Evolutionary conservation across 2,329 filamentous ascomycete genomes (phyloP), one percentile per base, ranked within the genome.

Genomic region (Ascocoryne sarcoides): DNA sequence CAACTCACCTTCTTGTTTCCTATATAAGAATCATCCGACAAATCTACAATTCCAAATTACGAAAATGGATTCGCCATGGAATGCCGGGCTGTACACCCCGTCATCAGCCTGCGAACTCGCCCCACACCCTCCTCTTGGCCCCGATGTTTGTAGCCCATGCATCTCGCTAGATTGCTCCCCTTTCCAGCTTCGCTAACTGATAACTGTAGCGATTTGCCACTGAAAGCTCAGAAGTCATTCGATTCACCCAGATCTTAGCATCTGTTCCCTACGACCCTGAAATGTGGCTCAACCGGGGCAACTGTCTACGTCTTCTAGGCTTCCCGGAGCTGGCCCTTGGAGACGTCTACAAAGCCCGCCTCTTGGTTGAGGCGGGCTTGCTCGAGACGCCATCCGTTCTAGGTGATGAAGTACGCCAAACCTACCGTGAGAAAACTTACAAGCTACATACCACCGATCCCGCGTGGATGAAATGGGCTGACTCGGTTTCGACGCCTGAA

Each of bases 271-370:
- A 56, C 30, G 55, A 58, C 16, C 52, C 55, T 10, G 51, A 51
- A 44, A 35, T 40, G 30, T 57, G 55, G 55, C 43, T 51, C 26
- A 48, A 48, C 16, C 49, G 55, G 4, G 50, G 47, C 5, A 44
- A 51, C 14, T 49, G 44, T 32, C 48, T 58, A 8, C 49, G 53
- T 20, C 42, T 49, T 8, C 42, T 58, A 1, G 56, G 53, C 10
- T 60, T 50, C 37, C 58, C 59, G 1, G 58, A 60, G 38, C 48
- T 61, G 10, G 54, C 51, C 8, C 51, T 55, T 1, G 57, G 58
- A 3, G 58, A 60, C 30, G 48, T 49, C 0, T 60, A 59, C 32
- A 59, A 57, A 49, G 55, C 57, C 1, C 48, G 47, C 18, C 47
- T 60, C n/a, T 40, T 60, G 8, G 47, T 55, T 21, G 51, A 59